These are phyloP conservation scores for Daphne laureola DNA, from an alignment of 441 rosid species.

Conservation along the genomic window DNA sequence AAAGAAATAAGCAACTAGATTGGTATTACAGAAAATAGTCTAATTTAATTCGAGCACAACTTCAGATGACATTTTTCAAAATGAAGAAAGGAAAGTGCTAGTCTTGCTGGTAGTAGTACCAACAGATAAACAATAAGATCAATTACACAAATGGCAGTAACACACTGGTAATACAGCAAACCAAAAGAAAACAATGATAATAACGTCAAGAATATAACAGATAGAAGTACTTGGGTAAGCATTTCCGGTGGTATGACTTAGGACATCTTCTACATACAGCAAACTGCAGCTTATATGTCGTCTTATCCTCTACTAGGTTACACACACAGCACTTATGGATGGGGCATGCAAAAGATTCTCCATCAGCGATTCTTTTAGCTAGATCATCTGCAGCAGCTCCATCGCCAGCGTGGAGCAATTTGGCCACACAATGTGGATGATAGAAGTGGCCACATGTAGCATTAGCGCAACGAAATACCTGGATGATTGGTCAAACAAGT, in stretches of 20 bases:
- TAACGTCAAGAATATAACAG: slow-evolving; percentile 2
- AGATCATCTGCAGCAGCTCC: slow-evolving; percentile 49
- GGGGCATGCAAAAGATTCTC: slow-evolving; percentile 75
- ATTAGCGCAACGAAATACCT: slow-evolving; percentile 82
- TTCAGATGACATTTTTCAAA: too few relatives aligned
- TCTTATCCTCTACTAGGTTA: slow-evolving; percentile 61
- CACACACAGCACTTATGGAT: slow-evolving; percentile 79
- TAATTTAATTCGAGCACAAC: not conserved
- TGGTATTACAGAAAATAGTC: not conserved
- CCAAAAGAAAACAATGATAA: too few relatives aligned
- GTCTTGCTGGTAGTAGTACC: too few relatives aligned
- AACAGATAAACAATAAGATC: too few relatives aligned
- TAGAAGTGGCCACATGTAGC: slow-evolving; percentile 90
- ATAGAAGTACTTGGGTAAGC: slow-evolving; percentile 67
- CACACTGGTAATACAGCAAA: too few relatives aligned
- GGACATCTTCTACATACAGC: slow-evolving; percentile 97
- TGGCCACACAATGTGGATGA: slow-evolving; percentile 79
- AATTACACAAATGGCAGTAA: too few relatives aligned
- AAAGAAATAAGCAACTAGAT: slow-evolving; percentile 6
- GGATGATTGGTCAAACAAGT: slow-evolving; percentile 4
- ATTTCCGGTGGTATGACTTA: slow-evolving; percentile 78
- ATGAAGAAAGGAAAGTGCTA: too few relatives aligned
- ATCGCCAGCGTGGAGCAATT: slow-evolving; percentile 40
- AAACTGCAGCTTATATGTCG: slow-evolving; percentile 51
- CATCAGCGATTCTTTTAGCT: slow-evolving; percentile 43